These are phyloP conservation scores for Apocynum venetum DNA, from an alignment of 257 asterid species.

Conservation along the genomic window DNA sequence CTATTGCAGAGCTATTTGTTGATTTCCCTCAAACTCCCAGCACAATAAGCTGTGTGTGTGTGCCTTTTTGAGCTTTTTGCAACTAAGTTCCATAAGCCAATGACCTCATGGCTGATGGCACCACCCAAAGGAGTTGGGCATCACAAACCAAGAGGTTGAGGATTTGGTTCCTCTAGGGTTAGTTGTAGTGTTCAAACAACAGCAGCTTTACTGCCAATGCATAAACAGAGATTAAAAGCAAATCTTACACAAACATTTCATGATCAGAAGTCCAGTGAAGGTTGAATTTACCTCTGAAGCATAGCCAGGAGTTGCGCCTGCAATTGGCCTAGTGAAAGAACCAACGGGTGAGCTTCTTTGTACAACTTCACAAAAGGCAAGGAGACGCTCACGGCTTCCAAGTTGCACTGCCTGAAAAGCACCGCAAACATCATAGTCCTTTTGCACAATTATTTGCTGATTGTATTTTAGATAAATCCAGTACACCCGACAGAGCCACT, in stretches of 20 bases:
- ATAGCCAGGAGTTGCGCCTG: slow-evolving; percentile 87
- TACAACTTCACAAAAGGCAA: slow-evolving; percentile 94
- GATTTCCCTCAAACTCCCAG: not conserved
- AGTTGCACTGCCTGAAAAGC: slow-evolving; percentile 81
- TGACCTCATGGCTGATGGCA: too few relatives aligned
- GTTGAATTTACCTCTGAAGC: slow-evolving; percentile 77
- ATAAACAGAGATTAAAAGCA: not conserved
- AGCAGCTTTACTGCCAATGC: not conserved
- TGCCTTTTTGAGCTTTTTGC: not conserved
- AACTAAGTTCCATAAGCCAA: not conserved
- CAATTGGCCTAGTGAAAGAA: slow-evolving; percentile 80
- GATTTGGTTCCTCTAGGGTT: not conserved
- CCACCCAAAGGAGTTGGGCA: not conserved
- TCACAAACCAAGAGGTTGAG: not conserved
- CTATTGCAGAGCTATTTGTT: not conserved
- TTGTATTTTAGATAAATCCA: too few relatives aligned
- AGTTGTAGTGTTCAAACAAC: not conserved
- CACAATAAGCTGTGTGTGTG: not conserved
- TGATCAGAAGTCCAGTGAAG: not conserved
- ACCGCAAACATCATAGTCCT: slow-evolving; percentile 18
- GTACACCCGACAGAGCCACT: not conserved
- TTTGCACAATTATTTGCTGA: not conserved
- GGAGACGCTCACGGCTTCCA: slow-evolving; percentile 79
- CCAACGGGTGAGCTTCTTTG: slow-evolving; percentile 91
- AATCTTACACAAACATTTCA: not conserved